Evolutionary conservation across 176 grass and related monocot genomes (phyloP), one percentile per base, ranked within the genome.

Genomic region (Paspalum vaginatum): DNA sequence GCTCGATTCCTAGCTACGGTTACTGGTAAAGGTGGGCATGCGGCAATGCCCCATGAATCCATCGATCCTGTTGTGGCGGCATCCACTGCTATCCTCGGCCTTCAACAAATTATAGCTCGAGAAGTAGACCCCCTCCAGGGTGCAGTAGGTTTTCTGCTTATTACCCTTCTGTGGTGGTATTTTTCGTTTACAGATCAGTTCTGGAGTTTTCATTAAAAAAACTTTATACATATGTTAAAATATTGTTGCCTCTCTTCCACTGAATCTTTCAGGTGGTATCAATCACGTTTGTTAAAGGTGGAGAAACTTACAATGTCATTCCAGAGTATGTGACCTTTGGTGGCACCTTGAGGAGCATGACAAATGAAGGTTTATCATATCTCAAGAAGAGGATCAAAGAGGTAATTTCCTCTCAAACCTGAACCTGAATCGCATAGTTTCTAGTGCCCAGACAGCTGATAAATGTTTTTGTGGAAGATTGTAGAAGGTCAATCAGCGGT

Each of bases 291-390:
- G 2, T 97, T 21, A 79, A 78, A 75, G 85, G 83, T 43, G 93
- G 93, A 68, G 93, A 87, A 65, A 80, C 88, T 20, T 88, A 51
- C 83, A 93, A 93, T 87, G 85, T 97, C 20, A 93, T 97, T 43
- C 93, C 90, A 26, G 88, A 88, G 50, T 84, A 80, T 5, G 87
- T 73, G 1, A 72, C 87, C 13, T 81, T 97, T 48, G 90, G 93
- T 37, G 93, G 93, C 54, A 97, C 90, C 20, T 77, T 88, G 55
- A 88, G 93, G 44, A 93, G 88, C 72, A 77, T 91, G 54, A 85
- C 85, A 12, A 59, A 70, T 47, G 85, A 88, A 76, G 88, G 90
- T 11, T 67, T 93, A 4, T 62, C 79, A 25, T 84, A 82, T 73
- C 88, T 97, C 18, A 62, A 46, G 70, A 79, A 70, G 32, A 83